Evolutionary conservation across 2,329 filamentous ascomycete species (phyloP), one percentile per base, ranked within the genome.

Genomic region (Metarhizium humberi): DNA sequence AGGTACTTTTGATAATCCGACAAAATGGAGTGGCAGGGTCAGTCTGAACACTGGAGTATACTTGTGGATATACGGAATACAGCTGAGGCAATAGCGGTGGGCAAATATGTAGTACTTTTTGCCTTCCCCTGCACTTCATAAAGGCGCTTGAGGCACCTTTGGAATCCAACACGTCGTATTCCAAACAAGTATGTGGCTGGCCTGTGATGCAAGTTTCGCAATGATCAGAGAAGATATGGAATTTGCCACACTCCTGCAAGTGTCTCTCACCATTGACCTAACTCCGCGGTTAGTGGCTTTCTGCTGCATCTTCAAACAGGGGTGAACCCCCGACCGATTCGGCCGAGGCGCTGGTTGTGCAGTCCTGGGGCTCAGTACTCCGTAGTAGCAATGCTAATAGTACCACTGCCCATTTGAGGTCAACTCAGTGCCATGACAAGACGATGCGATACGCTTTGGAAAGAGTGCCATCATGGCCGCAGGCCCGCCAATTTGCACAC

Each of bases 281-380:
- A 51, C 13, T 36, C 10, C 38, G 32, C 34, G 36, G 46, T 43
- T 54, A 25, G 50, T 54, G 48, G 34, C 52, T 50, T 48, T 54
- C 43, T 45, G 51, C 40, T 53, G 55, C 32, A 50, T 48, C 50
- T 50, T 4, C 10, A 43, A 45, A 45, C 55, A 52, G 48, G 55
- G 55, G 18, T 20, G 43, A 30, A n/a, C 18, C 49, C 53, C 51
- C 34, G 34, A 47, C 51, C 47, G 51, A 57, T 56, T 57, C 56
- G 56, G 56, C 56, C 53, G 56, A 55, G 51, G 56, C 43, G 47
- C 32, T 40, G 53, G 48, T 30, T 25, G 43, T 43, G 40, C 32
- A 40, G 55, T n/a, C 2, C 14, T 16, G 7, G 52, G 50, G 48
- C 42, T 47, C 25, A 47, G 54, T 43, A 48, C 38, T 49, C 25